Evolutionary conservation across 495 filamentous ascomycete species (phyloP), one percentile per base, ranked within the genome.

Genomic region (Penicillium pulvis): DNA sequence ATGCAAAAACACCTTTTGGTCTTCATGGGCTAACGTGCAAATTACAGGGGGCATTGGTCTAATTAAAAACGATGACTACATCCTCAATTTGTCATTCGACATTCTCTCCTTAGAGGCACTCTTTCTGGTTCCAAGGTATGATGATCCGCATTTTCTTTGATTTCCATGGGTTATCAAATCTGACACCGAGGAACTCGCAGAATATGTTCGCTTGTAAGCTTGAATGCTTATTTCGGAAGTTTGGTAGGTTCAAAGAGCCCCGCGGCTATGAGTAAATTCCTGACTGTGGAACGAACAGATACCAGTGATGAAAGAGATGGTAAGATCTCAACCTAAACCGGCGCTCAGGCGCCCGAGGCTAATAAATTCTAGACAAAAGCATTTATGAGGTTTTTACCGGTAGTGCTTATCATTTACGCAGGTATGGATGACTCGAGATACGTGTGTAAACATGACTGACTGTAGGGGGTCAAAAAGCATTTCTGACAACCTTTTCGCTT

Each of bases 181-280:
- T 67, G 56, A 65, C 48, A 52, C 53, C 55, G 35, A 51, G 28
- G 55, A n/a, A 30, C 58, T 54, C 56, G 64, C 64, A 87, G 85
- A 56, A 88, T 95, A 64, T 98, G 87, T 74, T 94, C 92, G 19
- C 81, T 98, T 48, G 81, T 97, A 49, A 93, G 90, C 70, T 69
- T 98, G 62, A 90, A 92, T 62, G 89, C 90, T 2, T 98, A 95
- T 70, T 97, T 96, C 82, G 93, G 93, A 55, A 92, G 85, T 44
- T 66, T 87, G 61, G 83, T 85, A 75, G 60, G 83, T 66, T 55
- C 49, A 63, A 52, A 39, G 41, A 43, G 52, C 53, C 44, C 33
- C 51, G 20, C 49, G 41, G 44, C 45, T 24, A 44, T 9, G 23
- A 62, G 16, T 56, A 51, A 36, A 43, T 23, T n/a, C 51, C 69